Evolutionary conservation across 306 rosid genomes (phyloP).

Genomic region (Malus sieversii): DNA sequence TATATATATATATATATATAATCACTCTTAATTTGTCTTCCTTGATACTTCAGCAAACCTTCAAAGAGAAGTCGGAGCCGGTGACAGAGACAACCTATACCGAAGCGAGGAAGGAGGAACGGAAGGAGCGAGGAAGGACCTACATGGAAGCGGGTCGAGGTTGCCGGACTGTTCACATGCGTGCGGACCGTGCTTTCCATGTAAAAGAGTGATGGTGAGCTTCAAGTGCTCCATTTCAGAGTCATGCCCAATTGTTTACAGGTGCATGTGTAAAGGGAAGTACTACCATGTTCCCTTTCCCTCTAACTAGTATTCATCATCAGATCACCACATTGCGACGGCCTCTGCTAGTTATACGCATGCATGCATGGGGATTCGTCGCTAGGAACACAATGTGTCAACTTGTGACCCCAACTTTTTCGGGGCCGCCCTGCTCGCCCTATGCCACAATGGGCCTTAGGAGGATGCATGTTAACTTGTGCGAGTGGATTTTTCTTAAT

Average conservation of each 20-base stretch:
- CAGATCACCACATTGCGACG: neutral
- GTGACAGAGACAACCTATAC: neutral
- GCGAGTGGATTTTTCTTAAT: neutral
- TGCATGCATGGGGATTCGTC: neutral
- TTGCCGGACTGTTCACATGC: slow-evolving; percentile 95
- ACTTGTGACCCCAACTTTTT: too few species aligned
- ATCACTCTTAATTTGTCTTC: neutral
- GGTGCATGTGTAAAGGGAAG: slow-evolving; percentile 80
- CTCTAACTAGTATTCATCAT: slow-evolving; percentile 31
- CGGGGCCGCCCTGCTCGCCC: neutral
- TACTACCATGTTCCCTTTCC: slow-evolving; percentile 94
- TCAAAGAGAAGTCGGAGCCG: slow-evolving; percentile 18
- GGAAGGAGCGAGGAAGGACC: slow-evolving; percentile 42
- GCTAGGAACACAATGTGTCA: neutral
- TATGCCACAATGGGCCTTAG: neutral
- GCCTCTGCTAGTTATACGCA: neutral
- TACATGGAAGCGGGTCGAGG: slow-evolving; percentile 65
- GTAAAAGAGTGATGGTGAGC: slow-evolving; percentile 90
- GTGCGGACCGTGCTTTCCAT: slow-evolving; percentile 88
- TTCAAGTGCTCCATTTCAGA: slow-evolving; percentile 76
- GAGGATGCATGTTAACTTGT: neutral
- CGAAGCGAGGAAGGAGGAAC: slow-evolving; percentile 4
- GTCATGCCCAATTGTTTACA: slow-evolving; percentile 84
- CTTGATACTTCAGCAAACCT: slow-evolving; percentile 21
- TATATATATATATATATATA: neutral